Evolutionary conservation across 108 stramenopile genomes (phyloP).

Genomic region (Nitzschia putrida): DNA sequence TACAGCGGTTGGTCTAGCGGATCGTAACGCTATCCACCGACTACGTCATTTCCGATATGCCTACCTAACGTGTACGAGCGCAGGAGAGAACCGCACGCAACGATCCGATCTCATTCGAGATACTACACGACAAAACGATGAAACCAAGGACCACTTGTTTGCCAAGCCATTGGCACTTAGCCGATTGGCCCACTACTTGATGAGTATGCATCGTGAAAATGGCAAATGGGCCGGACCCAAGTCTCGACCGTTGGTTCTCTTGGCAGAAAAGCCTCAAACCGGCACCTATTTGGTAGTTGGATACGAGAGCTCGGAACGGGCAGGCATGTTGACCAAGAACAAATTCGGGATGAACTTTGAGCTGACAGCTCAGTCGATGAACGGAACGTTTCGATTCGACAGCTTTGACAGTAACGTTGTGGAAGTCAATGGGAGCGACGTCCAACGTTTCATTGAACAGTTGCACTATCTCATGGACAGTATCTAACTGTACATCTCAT

Average conservation of each 20-base stretch:
- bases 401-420: constrained; percentile 91
- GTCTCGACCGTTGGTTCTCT: constrained; percentile 78
- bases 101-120: constrained; percentile 30
- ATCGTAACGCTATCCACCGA: constrained; percentile 75
- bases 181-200: constrained; percentile 79
- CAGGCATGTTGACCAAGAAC: constrained; percentile 74
- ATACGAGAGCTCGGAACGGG: constrained; percentile 79
- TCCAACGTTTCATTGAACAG: constrained; percentile 91
- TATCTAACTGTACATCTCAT: constrained; percentile 13
- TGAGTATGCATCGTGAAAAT: constrained; percentile 89
- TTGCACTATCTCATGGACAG: constrained; percentile 84
- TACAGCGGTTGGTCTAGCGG: constrained; percentile 70
- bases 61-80: constrained; percentile 66
- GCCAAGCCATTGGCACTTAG: constrained; percentile 80
- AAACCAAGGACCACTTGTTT: constrained; percentile 55
- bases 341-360: constrained; percentile 86
- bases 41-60: constrained; percentile 88
- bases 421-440: constrained; percentile 79
- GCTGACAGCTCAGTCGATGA: constrained; percentile 84
- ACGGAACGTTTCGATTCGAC: constrained; percentile 76
- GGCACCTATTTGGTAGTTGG: constrained; percentile 89
- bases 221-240: constrained; percentile 89
- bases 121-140: background rate
- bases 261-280: constrained; percentile 79
- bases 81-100: constrained; percentile 29